Percentiles rank a stretch among this genome's conserved stretches.
phyloP scores from a whole-genome alignment of 768 basidiomycete genomes.

The Leccinum uliginosum region DNA sequence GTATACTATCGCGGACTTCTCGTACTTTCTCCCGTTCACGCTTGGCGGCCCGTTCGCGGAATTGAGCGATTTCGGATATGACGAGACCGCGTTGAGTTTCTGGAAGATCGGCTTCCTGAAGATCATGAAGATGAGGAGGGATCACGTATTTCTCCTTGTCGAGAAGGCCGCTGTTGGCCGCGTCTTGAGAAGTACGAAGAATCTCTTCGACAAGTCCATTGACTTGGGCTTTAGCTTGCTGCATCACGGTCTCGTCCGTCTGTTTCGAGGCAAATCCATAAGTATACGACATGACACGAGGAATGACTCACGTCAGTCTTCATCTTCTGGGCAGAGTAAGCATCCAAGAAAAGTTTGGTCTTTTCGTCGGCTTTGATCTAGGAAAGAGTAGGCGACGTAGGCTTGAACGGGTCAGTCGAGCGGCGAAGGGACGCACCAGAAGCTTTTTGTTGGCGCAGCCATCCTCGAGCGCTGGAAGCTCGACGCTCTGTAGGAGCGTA shows the following conservation, averaged over 20 bases:
- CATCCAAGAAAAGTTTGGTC: conserved; percentile 82
- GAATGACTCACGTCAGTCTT: conserved; percentile 65
- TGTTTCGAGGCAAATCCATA: conserved; percentile 26
- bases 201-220: conserved; percentile 67
- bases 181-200: conserved; percentile 66
- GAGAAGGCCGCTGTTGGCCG: conserved; percentile 66
- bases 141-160: conserved; percentile 88
- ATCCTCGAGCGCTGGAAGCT: conserved; percentile 58
- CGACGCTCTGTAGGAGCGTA: conserved; percentile 56
- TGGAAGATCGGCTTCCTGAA: conserved; percentile 94
- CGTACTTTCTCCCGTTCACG: conserved; percentile 84
- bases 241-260: conserved; percentile 65
- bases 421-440: conserved; percentile 50
- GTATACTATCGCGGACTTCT: conserved; percentile 62
- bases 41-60: conserved; percentile 91
- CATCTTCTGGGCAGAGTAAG: conserved; percentile 76
- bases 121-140: conserved; percentile 93
- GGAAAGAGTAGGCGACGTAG: conserved; percentile 33
- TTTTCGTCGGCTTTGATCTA: conserved; percentile 97
- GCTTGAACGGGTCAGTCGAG: conserved; percentile 22
- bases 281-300: background rate
- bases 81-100: conserved; percentile 90
- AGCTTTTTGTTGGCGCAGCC: conserved; percentile 60
- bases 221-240: conserved; percentile 61
- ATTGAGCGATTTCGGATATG: conserved; percentile 93